phyloP scores from a whole-genome alignment of 2,329 filamentous ascomycete genomes.

The Helicocarpus griseus region DNA sequence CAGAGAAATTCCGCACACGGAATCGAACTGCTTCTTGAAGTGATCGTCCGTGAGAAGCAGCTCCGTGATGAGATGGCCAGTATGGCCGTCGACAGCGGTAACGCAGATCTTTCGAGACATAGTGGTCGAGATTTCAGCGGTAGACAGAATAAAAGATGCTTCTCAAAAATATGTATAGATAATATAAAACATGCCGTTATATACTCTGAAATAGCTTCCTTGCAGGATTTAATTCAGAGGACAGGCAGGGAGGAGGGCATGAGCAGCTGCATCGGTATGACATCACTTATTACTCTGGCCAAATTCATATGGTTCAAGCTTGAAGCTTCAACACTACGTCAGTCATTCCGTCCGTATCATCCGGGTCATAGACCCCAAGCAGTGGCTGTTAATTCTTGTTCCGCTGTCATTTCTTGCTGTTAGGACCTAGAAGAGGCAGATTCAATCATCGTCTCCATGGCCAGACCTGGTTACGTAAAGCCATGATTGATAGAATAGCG shows the following conservation, averaged over 20 bases:
- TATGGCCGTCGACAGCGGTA: slow-evolving; percentile 42
- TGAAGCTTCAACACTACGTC: neutral
- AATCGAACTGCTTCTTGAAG: slow-evolving; percentile 35
- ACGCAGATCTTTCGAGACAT: slow-evolving; percentile 43
- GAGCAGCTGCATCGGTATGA: neutral
- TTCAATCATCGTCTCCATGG: too few species aligned
- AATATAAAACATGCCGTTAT: neutral
- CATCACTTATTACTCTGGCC: neutral
- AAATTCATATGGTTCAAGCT: too few species aligned
- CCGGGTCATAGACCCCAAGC: neutral
- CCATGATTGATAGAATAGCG: too few species aligned
- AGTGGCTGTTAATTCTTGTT: too few species aligned
- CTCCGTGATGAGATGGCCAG: slow-evolving; percentile 43
- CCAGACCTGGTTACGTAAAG: too few species aligned
- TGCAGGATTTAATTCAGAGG: neutral
- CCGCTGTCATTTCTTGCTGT: too few species aligned
- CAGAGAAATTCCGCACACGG: slow-evolving; percentile 30
- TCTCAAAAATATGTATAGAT: neutral
- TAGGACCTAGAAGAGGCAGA: too few species aligned
- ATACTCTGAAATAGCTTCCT: neutral
- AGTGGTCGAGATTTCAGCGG: neutral
- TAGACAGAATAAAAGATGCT: neutral
- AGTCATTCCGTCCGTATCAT: neutral
- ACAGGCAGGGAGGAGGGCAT: neutral
- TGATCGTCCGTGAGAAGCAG: slow-evolving; percentile 36